phyloP scores from a whole-genome alignment of 2,329 filamentous ascomycete species.

The Aspergillus sp. region DNA sequence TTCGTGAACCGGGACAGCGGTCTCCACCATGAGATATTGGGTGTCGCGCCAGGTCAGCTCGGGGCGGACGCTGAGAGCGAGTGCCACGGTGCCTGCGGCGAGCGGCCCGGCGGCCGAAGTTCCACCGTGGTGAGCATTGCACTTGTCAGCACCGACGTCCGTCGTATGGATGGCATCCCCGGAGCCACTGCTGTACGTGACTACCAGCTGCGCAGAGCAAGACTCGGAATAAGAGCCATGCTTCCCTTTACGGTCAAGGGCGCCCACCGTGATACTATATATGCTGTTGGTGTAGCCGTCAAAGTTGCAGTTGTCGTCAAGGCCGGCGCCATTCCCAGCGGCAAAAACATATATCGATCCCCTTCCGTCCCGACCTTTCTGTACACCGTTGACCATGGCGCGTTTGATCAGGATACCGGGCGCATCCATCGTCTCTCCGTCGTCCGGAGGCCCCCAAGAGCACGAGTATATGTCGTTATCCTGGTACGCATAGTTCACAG shows the following conservation, averaged over 20 bases:
- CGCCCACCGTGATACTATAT: conserved; percentile 94
- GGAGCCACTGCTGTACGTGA: conserved; percentile 90
- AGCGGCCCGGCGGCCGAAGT: conserved; percentile 92
- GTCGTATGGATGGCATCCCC: conserved; percentile 91
- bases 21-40: conserved; percentile 81
- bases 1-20: conserved; percentile 68
- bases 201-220: conserved; percentile 89
- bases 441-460: conserved; percentile 94
- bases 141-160: conserved; percentile 75
- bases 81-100: conserved; percentile 81
- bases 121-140: conserved; percentile 75
- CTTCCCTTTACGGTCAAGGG: conserved; percentile 74
- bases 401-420: conserved; percentile 79
- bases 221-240: conserved; percentile 95
- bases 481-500: conserved; percentile 86
- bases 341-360: conserved; percentile 96
- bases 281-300: conserved; percentile 99
- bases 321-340: conserved; percentile 80
- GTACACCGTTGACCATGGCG: conserved; percentile 86
- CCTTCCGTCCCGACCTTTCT: conserved; percentile 71
- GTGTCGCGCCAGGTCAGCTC: conserved; percentile 89
- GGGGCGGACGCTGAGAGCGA: conserved; percentile 74
- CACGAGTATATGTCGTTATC: conserved; percentile 97
- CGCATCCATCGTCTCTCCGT: conserved; percentile 87
- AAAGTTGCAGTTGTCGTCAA: conserved; percentile 96